These are phyloP conservation scores for Cerioporus squamosus DNA, from an alignment of 1,284 basidiomycete species.

Conservation along the genomic window DNA sequence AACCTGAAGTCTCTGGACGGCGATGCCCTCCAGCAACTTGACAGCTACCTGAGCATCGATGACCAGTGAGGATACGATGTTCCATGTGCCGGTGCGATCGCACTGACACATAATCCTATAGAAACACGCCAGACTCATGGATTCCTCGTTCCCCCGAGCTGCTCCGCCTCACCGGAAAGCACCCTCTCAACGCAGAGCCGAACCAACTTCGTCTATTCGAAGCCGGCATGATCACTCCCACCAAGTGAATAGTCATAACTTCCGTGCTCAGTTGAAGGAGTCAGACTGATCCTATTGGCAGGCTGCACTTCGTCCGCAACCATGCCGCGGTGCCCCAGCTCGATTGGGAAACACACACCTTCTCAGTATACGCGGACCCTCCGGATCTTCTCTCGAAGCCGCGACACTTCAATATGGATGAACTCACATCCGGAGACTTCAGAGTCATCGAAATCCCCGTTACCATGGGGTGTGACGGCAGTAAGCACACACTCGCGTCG, in stretches of 20 bases:
- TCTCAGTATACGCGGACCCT: slow-evolving; percentile 20
- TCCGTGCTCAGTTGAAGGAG: background rate
- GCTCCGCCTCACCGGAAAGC: slow-evolving; percentile 25
- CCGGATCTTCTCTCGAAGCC: slow-evolving; percentile 18
- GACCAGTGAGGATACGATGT: slow-evolving; percentile 25
- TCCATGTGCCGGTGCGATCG: background rate
- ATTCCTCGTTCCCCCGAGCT: slow-evolving; percentile 30
- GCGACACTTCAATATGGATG: slow-evolving; percentile 27
- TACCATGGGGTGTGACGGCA: slow-evolving; percentile 31
- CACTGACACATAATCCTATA: background rate
- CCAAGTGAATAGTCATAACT: slow-evolving; percentile 16
- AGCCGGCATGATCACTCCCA: slow-evolving; percentile 29
- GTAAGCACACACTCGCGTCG: slow-evolving; percentile 2
- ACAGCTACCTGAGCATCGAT: slow-evolving; percentile 24
- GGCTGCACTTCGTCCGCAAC: slow-evolving; percentile 30
- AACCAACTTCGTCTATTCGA: slow-evolving; percentile 20
- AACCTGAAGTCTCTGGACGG: slow-evolving; percentile 24
- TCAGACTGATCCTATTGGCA: background rate
- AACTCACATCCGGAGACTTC: slow-evolving; percentile 22
- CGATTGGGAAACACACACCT: slow-evolving; percentile 27
- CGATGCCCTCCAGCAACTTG: slow-evolving; percentile 24
- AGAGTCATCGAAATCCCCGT: slow-evolving; percentile 25
- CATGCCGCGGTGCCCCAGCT: slow-evolving; percentile 29
- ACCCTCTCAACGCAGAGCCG: slow-evolving; percentile 30
- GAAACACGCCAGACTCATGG: slow-evolving; percentile 28